Evolutionary conservation across 345 rosid species (phyloP).

Genomic region (Linum lewisii): DNA sequence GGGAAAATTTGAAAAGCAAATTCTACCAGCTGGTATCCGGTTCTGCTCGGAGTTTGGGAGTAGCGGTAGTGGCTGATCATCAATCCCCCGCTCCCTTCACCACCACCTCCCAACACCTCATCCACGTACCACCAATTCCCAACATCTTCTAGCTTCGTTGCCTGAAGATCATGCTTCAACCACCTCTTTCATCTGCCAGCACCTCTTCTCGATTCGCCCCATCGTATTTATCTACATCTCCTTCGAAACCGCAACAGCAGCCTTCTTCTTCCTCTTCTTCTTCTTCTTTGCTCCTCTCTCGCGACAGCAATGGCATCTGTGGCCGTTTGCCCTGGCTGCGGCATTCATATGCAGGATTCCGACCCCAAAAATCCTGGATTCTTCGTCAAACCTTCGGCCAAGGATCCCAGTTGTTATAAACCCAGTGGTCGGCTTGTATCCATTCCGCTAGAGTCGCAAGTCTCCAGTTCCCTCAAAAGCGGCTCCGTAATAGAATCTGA

Average conservation of each 20-base stretch:
- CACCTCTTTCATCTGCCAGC: conserved; percentile 5
- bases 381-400: conserved; percentile 46
- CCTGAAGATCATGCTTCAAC: too few relatives aligned
- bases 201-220: conserved; percentile 9
- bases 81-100: too few relatives aligned
- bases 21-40: too few relatives aligned
- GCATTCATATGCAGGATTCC: conserved; percentile 69
- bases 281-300: conserved; percentile 26
- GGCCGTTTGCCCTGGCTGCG: conserved; percentile 90
- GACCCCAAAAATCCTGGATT: conserved; percentile 68
- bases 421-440: conserved; percentile 31
- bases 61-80: too few relatives aligned
- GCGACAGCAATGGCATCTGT: conserved; percentile 68
- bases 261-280: not conserved
- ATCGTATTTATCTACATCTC: conserved; percentile 20
- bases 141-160: too few relatives aligned
- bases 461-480: conserved; percentile 45
- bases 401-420: conserved; percentile 24
- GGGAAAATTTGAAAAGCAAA: too few relatives aligned
- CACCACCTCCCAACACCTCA: too few relatives aligned
- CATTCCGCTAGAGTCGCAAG: conserved; percentile 47
- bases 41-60: too few relatives aligned
- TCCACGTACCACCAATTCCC: too few relatives aligned
- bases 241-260: conserved; percentile 1
- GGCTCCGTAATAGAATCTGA: conserved; percentile 42